These are phyloP conservation scores for Thalassiosira livingstoniorum DNA, from an alignment of 352 stramenopile genomes.

Conservation along the genomic window DNA sequence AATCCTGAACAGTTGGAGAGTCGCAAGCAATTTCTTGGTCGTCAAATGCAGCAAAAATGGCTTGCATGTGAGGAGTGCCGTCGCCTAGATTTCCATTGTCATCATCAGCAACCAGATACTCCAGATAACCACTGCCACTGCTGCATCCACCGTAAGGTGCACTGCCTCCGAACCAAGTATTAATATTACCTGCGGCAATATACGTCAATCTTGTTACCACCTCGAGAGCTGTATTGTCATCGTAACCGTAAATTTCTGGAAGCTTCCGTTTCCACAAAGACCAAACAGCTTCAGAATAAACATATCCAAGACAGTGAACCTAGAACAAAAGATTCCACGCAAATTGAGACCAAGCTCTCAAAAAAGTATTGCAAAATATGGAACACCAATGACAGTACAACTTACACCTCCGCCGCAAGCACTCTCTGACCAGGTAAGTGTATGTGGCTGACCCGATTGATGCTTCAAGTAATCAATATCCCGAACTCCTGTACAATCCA, in stretches of 20 bases:
- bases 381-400: background rate
- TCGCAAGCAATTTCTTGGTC: conserved; percentile 24
- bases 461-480: conserved; percentile 35
- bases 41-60: conserved; percentile 30
- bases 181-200: conserved; percentile 38
- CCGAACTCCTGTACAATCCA: conserved; percentile 24
- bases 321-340: background rate
- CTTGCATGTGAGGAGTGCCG: conserved; percentile 47
- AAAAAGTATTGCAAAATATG: background rate
- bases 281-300: conserved; percentile 50
- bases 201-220: conserved; percentile 37
- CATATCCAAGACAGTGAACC: conserved; percentile 16
- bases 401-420: conserved; percentile 12
- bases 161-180: conserved; percentile 22
- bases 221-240: conserved; percentile 31
- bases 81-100: conserved; percentile 40
- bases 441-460: background rate
- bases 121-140: conserved; percentile 30
- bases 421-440: conserved; percentile 4
- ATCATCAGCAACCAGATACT: conserved; percentile 44
- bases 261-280: conserved; percentile 22
- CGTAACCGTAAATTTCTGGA: conserved; percentile 17
- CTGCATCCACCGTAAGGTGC: conserved; percentile 20
- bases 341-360: background rate
- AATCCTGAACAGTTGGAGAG: conserved; percentile 11